Evolutionary conservation across 2,329 filamentous ascomycete genomes (phyloP), one percentile per base, ranked within the genome.

Genomic region (Exutisphaerella laricina): DNA sequence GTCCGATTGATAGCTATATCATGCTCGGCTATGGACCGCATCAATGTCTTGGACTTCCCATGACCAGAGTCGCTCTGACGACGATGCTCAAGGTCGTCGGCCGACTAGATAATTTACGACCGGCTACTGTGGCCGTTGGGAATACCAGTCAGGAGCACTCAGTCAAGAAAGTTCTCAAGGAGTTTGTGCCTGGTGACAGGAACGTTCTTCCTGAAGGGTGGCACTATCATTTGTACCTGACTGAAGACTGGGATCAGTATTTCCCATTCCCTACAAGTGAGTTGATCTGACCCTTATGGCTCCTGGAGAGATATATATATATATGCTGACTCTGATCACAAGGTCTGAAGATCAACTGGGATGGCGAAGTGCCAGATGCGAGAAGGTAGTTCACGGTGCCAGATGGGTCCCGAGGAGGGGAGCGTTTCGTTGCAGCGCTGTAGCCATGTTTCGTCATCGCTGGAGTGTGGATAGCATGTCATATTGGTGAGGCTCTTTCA

Each of bases 211-310:
- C 58, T 8, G 56, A 65, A 40, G 48, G 42, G 16, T 59, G 56
- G 55, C 43, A 50, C 30, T 70, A 67, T 43, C 64, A 69, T 56
- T 61, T 62, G 17, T 73, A 70, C 46, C 51, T 73, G 61, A 71
- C 67, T 25, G 70, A 71, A 61, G 67, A 69, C 39, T 68, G 67
- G 65, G 67, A 71, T 58, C 61, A 58, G 53, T 70, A 63, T 53
- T 71, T 69, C 54, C 68, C 68, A 29, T 71, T 72, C 45, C 69
- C 70, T 38, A 67, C 64, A 41, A 63, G 69, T 71, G 58, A 69
- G 69, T 57, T 21, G 12, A 22, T 32, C 22, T 26, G 16, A 2
- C 23, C 23, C 34, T 20, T 40, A 29, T 39, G 13, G 3, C 13
- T 13, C 22, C 14, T 39, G 14, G 18, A 17, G 13, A 16, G 14